phyloP scores from a whole-genome alignment of 306 rosid species.

The Canavalia gladiata region DNA sequence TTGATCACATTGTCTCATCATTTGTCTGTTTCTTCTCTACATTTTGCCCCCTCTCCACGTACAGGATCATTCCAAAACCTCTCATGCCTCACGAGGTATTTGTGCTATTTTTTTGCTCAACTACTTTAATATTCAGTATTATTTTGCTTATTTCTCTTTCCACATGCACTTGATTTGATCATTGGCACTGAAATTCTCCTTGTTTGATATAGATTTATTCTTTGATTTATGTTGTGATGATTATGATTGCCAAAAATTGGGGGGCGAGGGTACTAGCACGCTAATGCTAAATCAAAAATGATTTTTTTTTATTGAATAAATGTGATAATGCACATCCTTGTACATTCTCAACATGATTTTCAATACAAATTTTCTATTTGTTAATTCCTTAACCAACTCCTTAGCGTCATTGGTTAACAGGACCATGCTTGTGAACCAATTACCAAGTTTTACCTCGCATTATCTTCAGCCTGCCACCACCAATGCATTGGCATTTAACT shows the following conservation, averaged over 20 bases:
- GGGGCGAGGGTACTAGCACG: too few relatives aligned
- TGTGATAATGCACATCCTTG: too few relatives aligned
- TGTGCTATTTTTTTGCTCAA: constrained; percentile 33
- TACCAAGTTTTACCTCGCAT: not conserved
- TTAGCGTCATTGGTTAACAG: too few relatives aligned
- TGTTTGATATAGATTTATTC: constrained; percentile 33
- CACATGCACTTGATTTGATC: not conserved
- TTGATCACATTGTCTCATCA: constrained; percentile 44
- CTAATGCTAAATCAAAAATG: too few relatives aligned
- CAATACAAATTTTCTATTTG: too few relatives aligned
- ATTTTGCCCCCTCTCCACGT: constrained; percentile 33
- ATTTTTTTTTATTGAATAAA: too few relatives aligned
- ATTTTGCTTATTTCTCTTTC: constrained; percentile 6
- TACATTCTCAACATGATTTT: too few relatives aligned
- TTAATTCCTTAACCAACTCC: too few relatives aligned
- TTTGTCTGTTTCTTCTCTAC: constrained; percentile 37
- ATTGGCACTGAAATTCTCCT: constrained; percentile 23
- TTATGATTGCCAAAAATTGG: not conserved
- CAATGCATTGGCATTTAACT: constrained; percentile 30
- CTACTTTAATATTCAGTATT: not conserved
- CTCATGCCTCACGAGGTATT: constrained; percentile 92
- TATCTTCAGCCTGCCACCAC: constrained; percentile 13
- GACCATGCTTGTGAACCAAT: too few relatives aligned
- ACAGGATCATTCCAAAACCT: constrained; percentile 95
- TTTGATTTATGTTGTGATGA: constrained; percentile 16